Evolutionary conservation across 345 rosid genomes (phyloP).

Genomic region (Excoecaria agallocha): DNA sequence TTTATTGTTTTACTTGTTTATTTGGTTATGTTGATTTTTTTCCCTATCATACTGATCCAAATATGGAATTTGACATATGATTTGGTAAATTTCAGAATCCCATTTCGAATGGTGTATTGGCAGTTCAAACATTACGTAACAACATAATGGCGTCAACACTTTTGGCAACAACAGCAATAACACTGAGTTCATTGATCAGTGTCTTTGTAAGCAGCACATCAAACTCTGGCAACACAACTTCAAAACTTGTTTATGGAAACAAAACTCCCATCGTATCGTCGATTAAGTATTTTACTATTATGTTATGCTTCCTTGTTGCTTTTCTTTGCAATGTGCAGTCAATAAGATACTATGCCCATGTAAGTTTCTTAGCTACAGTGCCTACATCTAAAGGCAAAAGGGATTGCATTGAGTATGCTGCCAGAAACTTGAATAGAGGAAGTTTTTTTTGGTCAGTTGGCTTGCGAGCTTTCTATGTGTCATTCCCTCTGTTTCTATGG

Average conservation of each 20-base stretch:
- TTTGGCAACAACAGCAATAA: conserved; percentile 86
- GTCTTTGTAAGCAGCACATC: conserved; percentile 80
- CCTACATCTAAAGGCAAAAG: conserved; percentile 51
- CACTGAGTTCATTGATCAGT: conserved; percentile 80
- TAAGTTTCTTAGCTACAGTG: conserved; percentile 71
- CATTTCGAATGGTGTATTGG: conserved; percentile 75
- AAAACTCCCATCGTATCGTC: conserved; percentile 53
- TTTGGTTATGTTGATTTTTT: too few relatives aligned
- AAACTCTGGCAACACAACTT: conserved; percentile 33
- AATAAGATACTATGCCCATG: conserved; percentile 84
- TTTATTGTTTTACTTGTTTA: too few relatives aligned
- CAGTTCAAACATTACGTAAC: conserved; percentile 88
- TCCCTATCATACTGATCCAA: too few relatives aligned
- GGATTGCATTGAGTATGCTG: conserved; percentile 63
- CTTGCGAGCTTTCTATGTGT: conserved; percentile 74
- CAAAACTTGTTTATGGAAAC: conserved; percentile 58
- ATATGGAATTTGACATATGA: neutral
- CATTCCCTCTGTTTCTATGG: conserved; percentile 91
- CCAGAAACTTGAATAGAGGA: conserved; percentile 83
- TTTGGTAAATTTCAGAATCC: conserved; percentile 58
- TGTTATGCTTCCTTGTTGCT: conserved; percentile 82
- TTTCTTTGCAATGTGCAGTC: conserved; percentile 93
- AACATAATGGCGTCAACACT: conserved; percentile 98
- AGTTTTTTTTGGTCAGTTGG: conserved; percentile 93
- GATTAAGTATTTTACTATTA: conserved; percentile 74